phyloP scores from a whole-genome alignment of 2,329 filamentous ascomycete genomes.

The Monosporascus sp. region DNA sequence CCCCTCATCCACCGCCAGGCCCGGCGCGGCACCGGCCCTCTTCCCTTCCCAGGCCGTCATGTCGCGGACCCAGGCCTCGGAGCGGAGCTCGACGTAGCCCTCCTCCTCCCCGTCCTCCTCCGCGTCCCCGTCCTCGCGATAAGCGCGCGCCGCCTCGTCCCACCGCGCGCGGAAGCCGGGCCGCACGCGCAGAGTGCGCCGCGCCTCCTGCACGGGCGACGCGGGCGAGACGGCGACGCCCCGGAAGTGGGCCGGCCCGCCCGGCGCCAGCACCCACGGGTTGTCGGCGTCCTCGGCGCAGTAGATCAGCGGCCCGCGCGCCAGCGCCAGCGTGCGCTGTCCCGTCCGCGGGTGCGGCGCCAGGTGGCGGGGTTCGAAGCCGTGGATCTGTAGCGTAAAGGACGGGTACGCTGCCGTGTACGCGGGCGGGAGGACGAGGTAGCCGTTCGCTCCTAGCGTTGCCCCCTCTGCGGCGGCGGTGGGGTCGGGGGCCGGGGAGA shows the following conservation, averaged over 20 bases:
- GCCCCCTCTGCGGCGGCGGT: too few relatives aligned
- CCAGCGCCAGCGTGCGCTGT: conserved; percentile 48
- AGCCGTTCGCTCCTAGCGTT: conserved; percentile 33
- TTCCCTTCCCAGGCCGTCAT: conserved; percentile 13
- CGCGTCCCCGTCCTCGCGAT: conserved; percentile 18
- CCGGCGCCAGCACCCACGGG: conserved; percentile 35
- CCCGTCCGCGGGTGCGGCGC: conserved; percentile 51
- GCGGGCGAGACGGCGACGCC: conserved; percentile 26
- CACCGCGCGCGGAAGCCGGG: conserved; percentile 4
- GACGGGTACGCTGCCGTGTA: conserved; percentile 34
- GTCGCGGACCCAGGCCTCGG: conserved; percentile 19
- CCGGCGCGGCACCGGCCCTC: conserved; percentile 15
- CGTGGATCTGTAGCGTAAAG: conserved; percentile 40
- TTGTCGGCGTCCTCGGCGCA: conserved; percentile 58
- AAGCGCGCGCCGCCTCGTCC: conserved; percentile 21
- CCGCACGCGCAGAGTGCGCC: conserved; percentile 8
- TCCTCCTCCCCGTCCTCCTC: conserved; percentile 18
- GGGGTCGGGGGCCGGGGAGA: conserved; percentile 29
- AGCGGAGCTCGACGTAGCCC: conserved; percentile 22
- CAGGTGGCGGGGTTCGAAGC: conserved; percentile 43
- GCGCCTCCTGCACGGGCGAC: conserved; percentile 12
- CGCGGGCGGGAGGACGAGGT: conserved; percentile 38
- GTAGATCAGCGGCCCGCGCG: conserved; percentile 54
- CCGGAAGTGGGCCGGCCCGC: conserved; percentile 45
- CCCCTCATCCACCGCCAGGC: conserved; percentile 16